Conservation (phyloP, 352 stramenopile species). For the Aphanomyces euteiches region DNA sequence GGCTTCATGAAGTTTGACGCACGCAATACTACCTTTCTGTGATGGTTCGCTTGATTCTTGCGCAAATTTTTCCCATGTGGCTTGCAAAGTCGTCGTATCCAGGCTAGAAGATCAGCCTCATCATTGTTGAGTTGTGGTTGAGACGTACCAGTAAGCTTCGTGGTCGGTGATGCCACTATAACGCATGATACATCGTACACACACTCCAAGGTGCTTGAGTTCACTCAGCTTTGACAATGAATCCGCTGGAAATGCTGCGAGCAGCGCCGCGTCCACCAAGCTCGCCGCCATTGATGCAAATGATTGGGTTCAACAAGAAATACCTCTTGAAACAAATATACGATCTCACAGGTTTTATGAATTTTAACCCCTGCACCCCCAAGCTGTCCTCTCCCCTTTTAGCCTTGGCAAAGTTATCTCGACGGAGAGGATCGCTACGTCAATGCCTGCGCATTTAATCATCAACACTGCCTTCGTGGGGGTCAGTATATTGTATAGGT, state of each 20-base stretch:
- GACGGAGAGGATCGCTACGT: too few species aligned
- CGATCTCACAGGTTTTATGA: neutral
- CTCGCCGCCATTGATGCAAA: neutral
- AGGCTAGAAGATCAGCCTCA: neutral
- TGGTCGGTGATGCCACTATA: conserved; percentile 48
- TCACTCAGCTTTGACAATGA: neutral
- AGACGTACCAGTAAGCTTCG: conserved; percentile 53
- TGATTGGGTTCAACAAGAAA: neutral
- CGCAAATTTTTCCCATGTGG: conserved; percentile 6
- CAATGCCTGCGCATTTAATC: too few species aligned
- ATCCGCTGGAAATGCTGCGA: conserved; percentile 2
- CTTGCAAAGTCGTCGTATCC: neutral
- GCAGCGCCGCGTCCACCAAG: neutral
- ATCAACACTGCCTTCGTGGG: too few species aligned
- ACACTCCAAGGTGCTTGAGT: conserved; percentile 34
- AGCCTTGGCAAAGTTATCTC: too few species aligned
- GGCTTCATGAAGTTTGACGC: neutral
- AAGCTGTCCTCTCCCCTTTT: too few species aligned
- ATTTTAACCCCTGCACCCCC: too few species aligned
- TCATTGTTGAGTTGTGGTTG: neutral
- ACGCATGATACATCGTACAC: conserved; percentile 64
- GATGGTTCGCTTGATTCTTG: neutral
- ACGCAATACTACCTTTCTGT: neutral
- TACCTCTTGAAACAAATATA: conserved; percentile 1
- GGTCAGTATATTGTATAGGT: too few species aligned